Conservation (phyloP, 2,329 filamentous ascomycete genomes). For the Hypoxylon sp. region DNA sequence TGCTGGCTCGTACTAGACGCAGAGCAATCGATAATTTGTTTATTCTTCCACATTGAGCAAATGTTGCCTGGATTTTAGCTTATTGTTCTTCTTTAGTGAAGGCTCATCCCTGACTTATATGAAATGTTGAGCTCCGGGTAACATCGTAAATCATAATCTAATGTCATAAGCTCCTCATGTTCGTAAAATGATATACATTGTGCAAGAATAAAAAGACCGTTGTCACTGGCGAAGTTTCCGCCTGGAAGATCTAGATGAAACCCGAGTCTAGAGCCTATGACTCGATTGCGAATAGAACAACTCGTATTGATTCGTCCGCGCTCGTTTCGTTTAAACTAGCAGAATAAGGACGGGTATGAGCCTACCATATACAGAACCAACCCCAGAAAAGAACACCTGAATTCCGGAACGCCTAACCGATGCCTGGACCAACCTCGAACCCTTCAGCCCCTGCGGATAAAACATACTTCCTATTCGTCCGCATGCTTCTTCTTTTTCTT, state of each 20-base stretch:
- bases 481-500: conserved; percentile 65
- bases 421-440: conserved; percentile 36
- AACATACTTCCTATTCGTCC: conserved; percentile 41
- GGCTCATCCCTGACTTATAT: not conserved
- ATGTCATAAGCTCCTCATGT: not conserved
- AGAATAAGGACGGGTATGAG: conserved; percentile 43
- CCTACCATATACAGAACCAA: conserved; percentile 38
- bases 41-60: conserved; percentile 9
- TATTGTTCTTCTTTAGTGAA: not conserved
- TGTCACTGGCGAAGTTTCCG: not conserved
- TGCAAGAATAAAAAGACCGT: not conserved
- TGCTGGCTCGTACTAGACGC: conserved; percentile 24
- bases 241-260: not conserved
- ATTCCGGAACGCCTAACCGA: conserved; percentile 44
- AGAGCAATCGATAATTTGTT: conserved; percentile 26
- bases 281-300: conserved; percentile 11
- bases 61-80: no score
- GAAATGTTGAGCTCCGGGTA: not conserved
- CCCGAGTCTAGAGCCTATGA: not conserved
- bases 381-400: conserved; percentile 31
- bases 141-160: not conserved
- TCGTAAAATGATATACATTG: not conserved
- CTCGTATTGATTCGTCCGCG: conserved; percentile 26
- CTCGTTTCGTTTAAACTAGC: conserved; percentile 23
- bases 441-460: conserved; percentile 6